These are phyloP conservation scores for Suillus luteus DNA, from an alignment of 768 basidiomycete species.

Conservation along the genomic window DNA sequence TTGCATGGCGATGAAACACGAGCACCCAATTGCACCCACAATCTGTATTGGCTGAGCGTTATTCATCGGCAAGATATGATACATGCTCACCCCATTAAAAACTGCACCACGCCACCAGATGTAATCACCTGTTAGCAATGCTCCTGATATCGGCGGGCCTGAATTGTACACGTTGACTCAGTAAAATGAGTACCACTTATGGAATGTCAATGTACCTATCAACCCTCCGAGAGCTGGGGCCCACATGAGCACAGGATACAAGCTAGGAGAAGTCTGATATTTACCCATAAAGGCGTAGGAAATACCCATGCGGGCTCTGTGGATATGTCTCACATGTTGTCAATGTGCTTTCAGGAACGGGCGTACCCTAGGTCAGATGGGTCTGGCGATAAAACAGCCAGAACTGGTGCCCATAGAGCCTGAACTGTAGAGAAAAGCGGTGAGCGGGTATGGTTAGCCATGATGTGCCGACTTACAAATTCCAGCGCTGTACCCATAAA, in stretches of 20 bases:
- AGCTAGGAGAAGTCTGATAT: slow-evolving; percentile 13
- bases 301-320: slow-evolving; percentile 48
- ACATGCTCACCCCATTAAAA: slow-evolving; percentile 46
- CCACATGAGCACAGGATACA: background rate
- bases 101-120: slow-evolving; percentile 62
- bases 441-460: slow-evolving; percentile 5
- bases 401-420: slow-evolving; percentile 43
- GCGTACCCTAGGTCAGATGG: slow-evolving; percentile 55
- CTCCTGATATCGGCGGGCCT: slow-evolving; percentile 62
- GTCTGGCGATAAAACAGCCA: slow-evolving; percentile 46
- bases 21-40: slow-evolving; percentile 24
- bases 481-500: slow-evolving; percentile 58
- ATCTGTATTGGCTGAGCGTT: slow-evolving; percentile 17
- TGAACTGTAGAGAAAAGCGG: slow-evolving; percentile 33
- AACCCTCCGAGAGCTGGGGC: slow-evolving; percentile 27
- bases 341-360: background rate
- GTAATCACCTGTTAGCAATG: slow-evolving; percentile 50
- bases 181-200: slow-evolving; percentile 18
- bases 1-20: slow-evolving; percentile 30
- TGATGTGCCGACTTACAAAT: slow-evolving; percentile 33
- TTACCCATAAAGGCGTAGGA: slow-evolving; percentile 50
- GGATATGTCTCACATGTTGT: background rate
- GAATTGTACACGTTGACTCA: slow-evolving; percentile 36
- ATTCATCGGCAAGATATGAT: background rate
- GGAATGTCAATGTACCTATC: slow-evolving; percentile 14